A percentile compares a stretch with the other conserved stretches of the same genome.
These are phyloP conservation scores for Ambrosia trifida DNA, from an alignment of 129 eudicot species.

Conservation along the genomic window DNA sequence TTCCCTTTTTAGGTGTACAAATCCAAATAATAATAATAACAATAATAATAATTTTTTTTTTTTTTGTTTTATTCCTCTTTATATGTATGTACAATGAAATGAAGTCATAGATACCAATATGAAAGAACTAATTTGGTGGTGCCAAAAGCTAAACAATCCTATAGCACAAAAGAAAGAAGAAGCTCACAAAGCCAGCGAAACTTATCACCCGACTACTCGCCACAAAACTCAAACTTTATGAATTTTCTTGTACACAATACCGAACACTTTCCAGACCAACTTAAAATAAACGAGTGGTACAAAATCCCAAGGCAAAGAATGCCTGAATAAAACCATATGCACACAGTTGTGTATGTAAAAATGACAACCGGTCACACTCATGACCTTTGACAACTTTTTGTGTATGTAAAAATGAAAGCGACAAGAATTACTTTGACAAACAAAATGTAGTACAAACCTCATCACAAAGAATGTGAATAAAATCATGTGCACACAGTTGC, in stretches of 20 bases:
- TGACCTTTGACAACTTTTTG: background rate
- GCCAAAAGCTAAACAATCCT: constrained; percentile 2
- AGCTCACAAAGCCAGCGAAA: background rate
- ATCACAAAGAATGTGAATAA: constrained; percentile 18
- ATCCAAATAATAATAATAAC: too few species aligned
- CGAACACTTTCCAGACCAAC: constrained; percentile 13
- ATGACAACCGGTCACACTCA: constrained; percentile 3
- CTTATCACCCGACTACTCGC: background rate
- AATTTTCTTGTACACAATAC: constrained; percentile 7
- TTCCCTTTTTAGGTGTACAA: too few species aligned
- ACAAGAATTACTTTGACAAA: constrained; percentile 24
- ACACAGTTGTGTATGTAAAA: too few species aligned
- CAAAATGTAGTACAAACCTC: constrained; percentile 34
- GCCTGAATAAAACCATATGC: constrained; percentile 11
- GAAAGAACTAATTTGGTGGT: background rate
- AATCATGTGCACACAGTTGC: constrained; percentile 7
- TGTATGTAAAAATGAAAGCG: constrained; percentile 10
- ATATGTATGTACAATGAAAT: too few species aligned
- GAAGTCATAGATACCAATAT: background rate
- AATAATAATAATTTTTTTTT: too few species aligned
- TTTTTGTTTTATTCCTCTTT: too few species aligned
- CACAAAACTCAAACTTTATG: constrained; percentile 12
- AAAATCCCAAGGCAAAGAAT: constrained; percentile 29
- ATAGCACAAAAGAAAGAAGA: constrained; percentile 8
- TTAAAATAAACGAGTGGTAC: constrained; percentile 12